phyloP scores from a whole-genome alignment of 2,329 filamentous ascomycete genomes.

The Fusarium brevicatenulatum region DNA sequence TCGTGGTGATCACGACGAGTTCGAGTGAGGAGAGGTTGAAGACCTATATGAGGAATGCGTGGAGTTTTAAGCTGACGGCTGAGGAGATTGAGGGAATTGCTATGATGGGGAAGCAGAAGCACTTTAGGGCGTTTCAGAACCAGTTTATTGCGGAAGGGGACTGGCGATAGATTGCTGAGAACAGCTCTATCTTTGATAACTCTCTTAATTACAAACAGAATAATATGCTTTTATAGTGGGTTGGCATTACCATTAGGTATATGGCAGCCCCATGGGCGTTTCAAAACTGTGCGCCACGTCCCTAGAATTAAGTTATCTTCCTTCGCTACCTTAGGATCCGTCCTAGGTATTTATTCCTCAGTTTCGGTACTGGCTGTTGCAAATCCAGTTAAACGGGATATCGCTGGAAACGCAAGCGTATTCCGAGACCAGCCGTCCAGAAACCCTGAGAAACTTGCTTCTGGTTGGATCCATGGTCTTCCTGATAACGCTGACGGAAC shows the following conservation, averaged over 20 bases:
- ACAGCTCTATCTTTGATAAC: too few species aligned
- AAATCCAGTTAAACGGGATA: neutral
- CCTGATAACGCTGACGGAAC: neutral
- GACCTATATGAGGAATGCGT: neutral
- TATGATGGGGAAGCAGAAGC: neutral
- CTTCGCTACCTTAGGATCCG: neutral
- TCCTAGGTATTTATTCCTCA: neutral
- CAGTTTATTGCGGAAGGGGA: neutral
- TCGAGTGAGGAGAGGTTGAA: neutral
- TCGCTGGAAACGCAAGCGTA: neutral
- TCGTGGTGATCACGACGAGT: neutral
- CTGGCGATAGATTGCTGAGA: neutral
- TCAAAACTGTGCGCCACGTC: too few species aligned
- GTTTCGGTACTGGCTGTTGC: neutral
- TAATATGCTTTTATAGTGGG: too few species aligned
- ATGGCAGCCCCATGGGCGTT: too few species aligned
- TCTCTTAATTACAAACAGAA: too few species aligned
- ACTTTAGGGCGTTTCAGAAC: neutral
- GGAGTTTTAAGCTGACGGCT: neutral
- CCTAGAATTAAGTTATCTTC: neutral
- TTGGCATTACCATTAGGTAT: too few species aligned
- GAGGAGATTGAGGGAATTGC: neutral
- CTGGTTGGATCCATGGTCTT: neutral
- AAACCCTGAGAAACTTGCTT: neutral
- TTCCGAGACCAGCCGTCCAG: neutral